phyloP scores from a whole-genome alignment of 1,139 yeast species.

The Suhomyces atakaporum region DNA sequence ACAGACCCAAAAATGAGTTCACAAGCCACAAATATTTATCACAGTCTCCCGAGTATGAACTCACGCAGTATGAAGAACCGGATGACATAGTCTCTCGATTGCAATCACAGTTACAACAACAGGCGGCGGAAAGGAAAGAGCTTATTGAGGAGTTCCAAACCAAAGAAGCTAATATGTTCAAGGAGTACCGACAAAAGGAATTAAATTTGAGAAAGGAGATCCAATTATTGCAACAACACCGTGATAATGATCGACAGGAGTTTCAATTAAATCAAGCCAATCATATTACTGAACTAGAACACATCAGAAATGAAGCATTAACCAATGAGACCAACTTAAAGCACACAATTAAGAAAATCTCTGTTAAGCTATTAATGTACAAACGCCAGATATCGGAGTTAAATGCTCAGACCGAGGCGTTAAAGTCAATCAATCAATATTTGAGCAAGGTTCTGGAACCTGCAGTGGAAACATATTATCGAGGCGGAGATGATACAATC shows the following conservation, averaged over 20 bases:
- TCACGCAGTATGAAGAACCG: background rate
- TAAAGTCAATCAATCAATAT: conserved; percentile 12
- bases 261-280: background rate
- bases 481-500: conserved; percentile 2
- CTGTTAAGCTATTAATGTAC: conserved; percentile 12
- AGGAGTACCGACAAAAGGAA: conserved; percentile 9
- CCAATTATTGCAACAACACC: conserved; percentile 1
- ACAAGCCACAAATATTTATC: too few species aligned
- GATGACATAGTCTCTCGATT: conserved; percentile 4
- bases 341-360: conserved; percentile 9
- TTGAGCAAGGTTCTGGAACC: conserved; percentile 1
- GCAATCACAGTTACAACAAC: conserved; percentile 10
- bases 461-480: background rate
- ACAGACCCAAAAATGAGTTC: too few species aligned
- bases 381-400: conserved; percentile 14
- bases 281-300: conserved; percentile 1
- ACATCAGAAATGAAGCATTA: background rate
- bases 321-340: conserved; percentile 5
- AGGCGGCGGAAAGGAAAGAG: conserved; percentile 15
- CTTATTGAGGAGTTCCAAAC: conserved; percentile 18
- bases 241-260: conserved; percentile 1
- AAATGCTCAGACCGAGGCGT: conserved; percentile 11
- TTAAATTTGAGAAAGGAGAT: conserved; percentile 4
- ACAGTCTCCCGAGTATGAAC: too few species aligned
- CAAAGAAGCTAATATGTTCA: conserved; percentile 14